Conservation (phyloP, 805 yeast genomes). For the Candida maris region DNA sequence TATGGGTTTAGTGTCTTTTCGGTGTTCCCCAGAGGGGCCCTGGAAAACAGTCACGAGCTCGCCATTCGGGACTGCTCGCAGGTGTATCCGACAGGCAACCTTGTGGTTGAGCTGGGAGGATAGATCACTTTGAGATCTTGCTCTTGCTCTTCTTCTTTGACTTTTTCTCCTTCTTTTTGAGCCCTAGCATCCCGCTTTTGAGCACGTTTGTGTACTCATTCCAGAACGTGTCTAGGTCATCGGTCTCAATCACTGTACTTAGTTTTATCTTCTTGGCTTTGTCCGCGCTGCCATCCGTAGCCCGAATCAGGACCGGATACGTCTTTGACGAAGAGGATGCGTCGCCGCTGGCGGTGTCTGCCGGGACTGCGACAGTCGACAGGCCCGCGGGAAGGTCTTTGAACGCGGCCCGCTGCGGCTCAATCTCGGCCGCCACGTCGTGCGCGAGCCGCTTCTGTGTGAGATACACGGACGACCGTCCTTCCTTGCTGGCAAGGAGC, state of each 20-base stretch:
- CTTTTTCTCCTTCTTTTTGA: constrained; percentile 79
- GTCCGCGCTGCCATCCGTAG: constrained; percentile 53
- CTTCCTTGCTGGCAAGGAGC: constrained; percentile 19
- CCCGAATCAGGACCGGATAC: constrained; percentile 66
- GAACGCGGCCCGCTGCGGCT: constrained; percentile 7
- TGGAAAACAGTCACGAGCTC: constrained; percentile 30
- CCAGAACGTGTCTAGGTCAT: constrained; percentile 72
- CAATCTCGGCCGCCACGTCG: constrained; percentile 19
- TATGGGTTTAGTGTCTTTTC: constrained; percentile 50
- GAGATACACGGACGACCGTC: constrained; percentile 50
- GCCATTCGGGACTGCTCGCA: constrained; percentile 40
- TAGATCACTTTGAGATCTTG: constrained; percentile 6
- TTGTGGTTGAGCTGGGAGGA: constrained; percentile 35
- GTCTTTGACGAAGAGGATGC: constrained; percentile 18
- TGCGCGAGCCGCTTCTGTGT: constrained; percentile 53
- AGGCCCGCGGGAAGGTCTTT: constrained; percentile 10
- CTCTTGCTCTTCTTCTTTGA: constrained; percentile 43
- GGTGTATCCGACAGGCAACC: constrained; percentile 63
- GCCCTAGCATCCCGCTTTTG: constrained; percentile 69
- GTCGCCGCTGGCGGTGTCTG: constrained; percentile 13
- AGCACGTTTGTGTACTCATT: constrained; percentile 62
- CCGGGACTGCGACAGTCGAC: constrained; percentile 2
- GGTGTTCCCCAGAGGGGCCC: constrained; percentile 53
- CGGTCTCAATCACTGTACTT: constrained; percentile 67
- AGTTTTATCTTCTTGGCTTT: constrained; percentile 53